Evolutionary conservation across 2,329 filamentous ascomycete species (phyloP), one percentile per base, ranked within the genome.

Genomic region (Sclerotinia minor): DNA sequence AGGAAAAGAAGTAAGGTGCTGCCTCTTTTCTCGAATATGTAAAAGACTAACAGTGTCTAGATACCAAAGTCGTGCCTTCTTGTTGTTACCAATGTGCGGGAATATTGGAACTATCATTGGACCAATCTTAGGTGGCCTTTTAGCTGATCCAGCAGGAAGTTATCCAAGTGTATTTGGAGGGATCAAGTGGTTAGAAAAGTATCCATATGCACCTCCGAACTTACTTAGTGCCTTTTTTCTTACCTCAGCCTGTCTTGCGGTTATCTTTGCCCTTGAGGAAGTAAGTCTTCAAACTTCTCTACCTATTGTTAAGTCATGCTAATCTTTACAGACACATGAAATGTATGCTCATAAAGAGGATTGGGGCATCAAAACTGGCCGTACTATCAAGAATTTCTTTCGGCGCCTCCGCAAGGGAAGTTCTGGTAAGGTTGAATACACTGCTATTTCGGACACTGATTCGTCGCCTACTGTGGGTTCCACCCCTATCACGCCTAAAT

Each of bases 21-120:
- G 5, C 21, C 13, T 6, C 44, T 17, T 29, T 50, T 5, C 7
- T 2, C 1, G 11, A 35, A 59, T 1, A 5, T 15, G n/a, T 29
- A 9, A 24, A 24, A 11, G 0, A 38, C 59, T 69, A 63, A 73
- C n/a, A 2, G 17, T 21, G 5, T 38, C 26, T 7, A 75, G 74
- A 54, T 76, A 77, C 69, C 81, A 80, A 70, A 80, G 80, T 8
- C 78, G 79, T 69, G 80, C 80, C 0, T 82, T 82, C 58, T 72
- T 81, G 26, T 74, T 82, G 35, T 71, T 82, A 67, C 81, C 81
- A 3, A 89, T 92, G 84, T 90, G 87, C 35, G 91, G 90, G 74
- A 93, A 92, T 71, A 82, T 83, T 5, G 78, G 79, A 5, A 77
- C 77, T 71, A 81, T 82, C 26, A 73, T 79, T 15, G 81, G 81